These are phyloP conservation scores for Berberis thunbergii DNA, from an alignment of 164 flowering plant species.

Conservation along the genomic window DNA sequence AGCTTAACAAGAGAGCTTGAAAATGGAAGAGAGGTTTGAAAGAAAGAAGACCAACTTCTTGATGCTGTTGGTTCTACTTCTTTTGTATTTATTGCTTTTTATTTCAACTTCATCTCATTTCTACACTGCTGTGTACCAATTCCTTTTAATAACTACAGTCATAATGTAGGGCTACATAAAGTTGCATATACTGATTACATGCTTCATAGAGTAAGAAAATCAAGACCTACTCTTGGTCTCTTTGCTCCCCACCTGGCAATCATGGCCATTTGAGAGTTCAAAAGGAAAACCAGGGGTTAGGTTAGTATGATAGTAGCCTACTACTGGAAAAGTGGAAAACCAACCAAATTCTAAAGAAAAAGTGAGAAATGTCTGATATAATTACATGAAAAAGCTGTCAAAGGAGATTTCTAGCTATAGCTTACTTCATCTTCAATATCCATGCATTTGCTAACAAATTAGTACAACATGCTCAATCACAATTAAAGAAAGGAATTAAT, in stretches of 20 bases:
- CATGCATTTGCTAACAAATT: constrained; percentile 4
- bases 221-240: background rate
- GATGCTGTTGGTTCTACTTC: constrained; percentile 14
- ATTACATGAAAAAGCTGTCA: constrained; percentile 35
- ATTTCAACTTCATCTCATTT: constrained; percentile 16
- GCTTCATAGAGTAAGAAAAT: background rate
- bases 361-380: constrained; percentile 10
- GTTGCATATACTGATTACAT: background rate
- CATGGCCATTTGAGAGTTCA: background rate
- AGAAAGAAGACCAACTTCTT: constrained; percentile 16
- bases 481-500: background rate
- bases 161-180: constrained; percentile 11
- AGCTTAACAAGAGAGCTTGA: too few relatives aligned
- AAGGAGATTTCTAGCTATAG: constrained; percentile 18
- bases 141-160: constrained; percentile 15
- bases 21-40: constrained; percentile 10
- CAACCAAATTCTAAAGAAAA: background rate
- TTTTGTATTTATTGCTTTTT: constrained; percentile 2
- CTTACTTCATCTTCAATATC: constrained; percentile 1
- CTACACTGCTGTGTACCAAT: constrained; percentile 3
- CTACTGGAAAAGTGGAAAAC: too few relatives aligned
- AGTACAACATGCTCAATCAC: background rate
- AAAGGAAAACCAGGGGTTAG: too few relatives aligned
- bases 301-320: too few relatives aligned
- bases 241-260: background rate